Evolutionary conservation across 129 eudicot genomes (phyloP), one percentile per base, ranked within the genome.

Genomic region (Heracleum sosnowskyi): DNA sequence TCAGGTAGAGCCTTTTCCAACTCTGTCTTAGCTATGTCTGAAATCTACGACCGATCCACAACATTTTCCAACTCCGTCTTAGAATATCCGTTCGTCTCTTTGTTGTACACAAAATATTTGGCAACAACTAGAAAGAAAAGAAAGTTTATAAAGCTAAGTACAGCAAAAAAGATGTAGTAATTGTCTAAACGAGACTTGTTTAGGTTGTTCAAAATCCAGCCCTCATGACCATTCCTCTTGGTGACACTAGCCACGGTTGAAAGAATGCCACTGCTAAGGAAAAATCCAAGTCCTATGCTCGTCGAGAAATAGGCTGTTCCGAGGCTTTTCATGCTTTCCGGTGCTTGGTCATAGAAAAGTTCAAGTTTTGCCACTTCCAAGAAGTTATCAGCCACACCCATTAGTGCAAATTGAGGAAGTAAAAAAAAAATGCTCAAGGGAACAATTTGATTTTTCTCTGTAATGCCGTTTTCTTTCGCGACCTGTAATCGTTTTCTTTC

Each of bases 271-370:
- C 91, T 87, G 74, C 93, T 88, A 33, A 91, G 82, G 66, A 88
- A 88, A 78, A 26, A 78, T 45, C 98, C 97, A 1, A 89, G 73
- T 40, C 94, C 98, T 22, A 91, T 2, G 71, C 90, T 88, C 2
- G 89, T 86, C 0, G 86, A 84, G 17, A 78, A 83, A 35, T 89
- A 86, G 51, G 97, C 86, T 4, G 92, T 83, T 49, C 97, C 94
- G 5, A 91, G 84, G 46, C 98, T 93, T 75, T 91, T 93, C 98
- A 93, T 90, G 13, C 89, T 91, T 71, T 93, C 88, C 0, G 96
- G 98, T 39, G 93, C 93, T 80, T 93, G 96, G 81, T 90, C 98
- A 16, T 90, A 92, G 84, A 92, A 92, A 35, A 92, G 81, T 82
- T 92, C 96, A 12, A 90, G 78, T 77, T 90, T 88, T 22, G 89